Conservation (phyloP, 108 stramenopile species). For the Chaetoceros tenuissimus region DNA sequence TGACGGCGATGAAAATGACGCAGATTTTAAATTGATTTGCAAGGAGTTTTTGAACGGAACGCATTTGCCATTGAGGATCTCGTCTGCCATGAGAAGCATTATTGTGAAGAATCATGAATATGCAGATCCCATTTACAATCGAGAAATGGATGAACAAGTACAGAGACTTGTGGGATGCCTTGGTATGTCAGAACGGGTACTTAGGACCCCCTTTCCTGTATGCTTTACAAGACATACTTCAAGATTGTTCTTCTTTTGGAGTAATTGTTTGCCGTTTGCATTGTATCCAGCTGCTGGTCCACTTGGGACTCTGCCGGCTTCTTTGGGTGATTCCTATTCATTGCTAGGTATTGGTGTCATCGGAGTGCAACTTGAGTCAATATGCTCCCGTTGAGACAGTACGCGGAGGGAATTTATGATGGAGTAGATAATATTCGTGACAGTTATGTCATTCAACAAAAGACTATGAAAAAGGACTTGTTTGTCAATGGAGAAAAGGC, state of each 20-base stretch:
- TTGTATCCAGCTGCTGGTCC: constrained; percentile 34
- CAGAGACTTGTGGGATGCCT: constrained; percentile 18
- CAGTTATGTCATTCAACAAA: too few relatives aligned
- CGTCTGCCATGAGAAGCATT: constrained; percentile 23
- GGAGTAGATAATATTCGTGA: too few relatives aligned
- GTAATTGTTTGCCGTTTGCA: constrained; percentile 37
- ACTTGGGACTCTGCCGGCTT: constrained; percentile 25
- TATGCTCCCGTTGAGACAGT: constrained; percentile 40
- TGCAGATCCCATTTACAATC: constrained; percentile 13
- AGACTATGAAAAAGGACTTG: too few relatives aligned
- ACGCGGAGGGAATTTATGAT: constrained; percentile 30
- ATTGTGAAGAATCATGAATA: constrained; percentile 22
- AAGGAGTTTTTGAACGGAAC: constrained; percentile 13
- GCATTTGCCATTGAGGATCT: constrained; percentile 32
- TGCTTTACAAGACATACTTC: too few relatives aligned
- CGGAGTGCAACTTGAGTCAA: constrained; percentile 42
- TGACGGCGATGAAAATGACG: constrained; percentile 11
- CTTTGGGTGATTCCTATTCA: constrained; percentile 27
- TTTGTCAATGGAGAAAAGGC: too few relatives aligned
- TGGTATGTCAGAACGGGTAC: constrained; percentile 31
- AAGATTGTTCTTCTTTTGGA: constrained; percentile 32
- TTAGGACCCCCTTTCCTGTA: constrained; percentile 39
- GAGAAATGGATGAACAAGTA: constrained; percentile 30
- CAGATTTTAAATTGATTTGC: constrained; percentile 23
- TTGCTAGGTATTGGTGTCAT: constrained; percentile 44